Evolutionary conservation across 371 early-diverging fungal genomes (phyloP), one percentile per base, ranked within the genome.

Genomic region (Zopfochytrium polystomum): DNA sequence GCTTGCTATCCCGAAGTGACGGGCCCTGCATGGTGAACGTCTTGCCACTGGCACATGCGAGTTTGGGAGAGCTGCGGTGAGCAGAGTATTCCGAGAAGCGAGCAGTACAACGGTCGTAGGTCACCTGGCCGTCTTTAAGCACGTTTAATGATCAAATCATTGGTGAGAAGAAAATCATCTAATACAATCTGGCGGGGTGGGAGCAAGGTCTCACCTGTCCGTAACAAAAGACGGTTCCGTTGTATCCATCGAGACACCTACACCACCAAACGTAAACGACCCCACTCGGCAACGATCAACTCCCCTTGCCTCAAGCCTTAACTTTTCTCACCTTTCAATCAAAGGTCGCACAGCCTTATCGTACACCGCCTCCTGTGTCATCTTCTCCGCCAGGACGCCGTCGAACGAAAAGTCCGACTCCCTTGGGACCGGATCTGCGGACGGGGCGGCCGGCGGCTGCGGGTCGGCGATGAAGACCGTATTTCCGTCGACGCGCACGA

Each of bases 191-290:
- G n/a, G n/a, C n/a, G n/a, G n/a, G n/a, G n/a, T n/a, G n/a, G n/a
- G n/a, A n/a, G n/a, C n/a, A n/a, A n/a, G n/a, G n/a, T n/a, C n/a
- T n/a, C n/a, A n/a, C 98, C 76, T 97, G 97, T 1, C 99, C 99
- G 75, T 99, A 99, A 3, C 97, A 98, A 81, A 99, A 97, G 42
- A 99, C 91, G 73, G 98, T 97, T 3, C 95, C 95, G 45, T 92
- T 92, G 72, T 92, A 99, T 1, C 99, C 47, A n/a, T n/a, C 9
- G 18, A 3, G 15, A n/a, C 44, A 44, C 23, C 1, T n/a, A 20
- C 9, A 30, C 33, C 31, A 25, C n/a, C n/a, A n/a, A n/a, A n/a
- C n/a, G n/a, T n/a, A n/a, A n/a, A n/a, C n/a, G n/a, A n/a, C n/a
- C n/a, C n/a, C n/a, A n/a, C n/a, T n/a, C n/a, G n/a, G n/a, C n/a